A percentile compares a stretch with the other conserved stretches of the same genome.
Evolutionary conservation across 139 green algal species (phyloP).

Genomic region (Chlamydomonas sphaeroides): DNA sequence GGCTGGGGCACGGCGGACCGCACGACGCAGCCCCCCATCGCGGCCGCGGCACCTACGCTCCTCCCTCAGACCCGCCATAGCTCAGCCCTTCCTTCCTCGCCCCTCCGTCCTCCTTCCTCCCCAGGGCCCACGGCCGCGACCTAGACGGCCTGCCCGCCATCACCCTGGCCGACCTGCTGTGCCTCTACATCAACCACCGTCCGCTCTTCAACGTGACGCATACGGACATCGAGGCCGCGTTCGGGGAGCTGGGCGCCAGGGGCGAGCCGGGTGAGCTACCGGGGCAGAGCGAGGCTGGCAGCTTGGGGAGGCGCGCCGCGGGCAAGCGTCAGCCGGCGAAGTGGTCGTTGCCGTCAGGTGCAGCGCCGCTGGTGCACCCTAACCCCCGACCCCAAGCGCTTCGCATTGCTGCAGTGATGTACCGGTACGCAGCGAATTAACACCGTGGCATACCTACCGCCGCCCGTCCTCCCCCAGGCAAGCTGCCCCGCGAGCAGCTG

Average conservation of each 20-base stretch:
- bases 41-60: too few species aligned
- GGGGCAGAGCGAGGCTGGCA: not conserved
- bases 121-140: slow-evolving; percentile 41
- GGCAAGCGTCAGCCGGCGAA: not conserved
- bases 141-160: slow-evolving; percentile 47
- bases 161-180: slow-evolving; percentile 68
- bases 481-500: slow-evolving; percentile 58
- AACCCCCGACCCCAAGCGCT: not conserved
- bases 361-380: not conserved
- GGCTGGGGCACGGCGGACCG: too few species aligned
- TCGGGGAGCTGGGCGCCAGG: slow-evolving; percentile 57
- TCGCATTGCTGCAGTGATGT: too few species aligned
- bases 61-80: too few species aligned
- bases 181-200: slow-evolving; percentile 76
- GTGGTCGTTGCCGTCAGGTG: not conserved
- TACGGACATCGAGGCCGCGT: slow-evolving; percentile 63
- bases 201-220: slow-evolving; percentile 59
- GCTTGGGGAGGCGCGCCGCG: not conserved
- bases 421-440: too few species aligned
- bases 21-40: too few species aligned
- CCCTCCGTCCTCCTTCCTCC: too few species aligned
- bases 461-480: slow-evolving; percentile 5
- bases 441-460: too few species aligned
- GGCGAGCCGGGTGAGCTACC: slow-evolving; percentile 36
- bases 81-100: too few species aligned